phyloP scores from a whole-genome alignment of 2,329 filamentous ascomycete genomes.

The Nectriaceae sp. region DNA sequence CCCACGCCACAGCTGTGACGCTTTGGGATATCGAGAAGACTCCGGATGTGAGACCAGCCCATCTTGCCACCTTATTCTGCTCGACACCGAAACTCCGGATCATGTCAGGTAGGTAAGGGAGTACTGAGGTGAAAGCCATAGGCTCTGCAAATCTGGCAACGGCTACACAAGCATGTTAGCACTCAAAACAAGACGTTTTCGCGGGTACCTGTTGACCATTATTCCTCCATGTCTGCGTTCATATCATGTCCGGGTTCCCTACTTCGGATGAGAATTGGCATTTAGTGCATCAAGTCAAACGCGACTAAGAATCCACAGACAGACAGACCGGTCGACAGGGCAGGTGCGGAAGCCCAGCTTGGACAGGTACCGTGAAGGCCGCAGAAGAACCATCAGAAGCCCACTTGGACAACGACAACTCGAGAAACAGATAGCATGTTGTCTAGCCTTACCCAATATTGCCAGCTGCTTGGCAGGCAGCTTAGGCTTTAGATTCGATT shows the following conservation, averaged over 20 bases:
- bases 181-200: slow-evolving; percentile 9
- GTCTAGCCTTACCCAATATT: slow-evolving; percentile 73
- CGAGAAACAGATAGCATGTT: slow-evolving; percentile 1
- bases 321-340: not conserved
- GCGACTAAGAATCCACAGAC: slow-evolving; percentile 2
- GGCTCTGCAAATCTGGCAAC: slow-evolving; percentile 80
- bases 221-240: slow-evolving; percentile 4
- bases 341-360: not conserved
- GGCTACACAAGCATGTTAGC: slow-evolving; percentile 52
- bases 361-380: not conserved
- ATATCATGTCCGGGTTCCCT: slow-evolving; percentile 11
- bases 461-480: slow-evolving; percentile 76
- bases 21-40: slow-evolving; percentile 74
- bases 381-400: not conserved
- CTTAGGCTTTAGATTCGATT: slow-evolving; percentile 49
- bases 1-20: slow-evolving; percentile 73
- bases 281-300: slow-evolving; percentile 7
- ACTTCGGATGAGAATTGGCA: slow-evolving; percentile 22
- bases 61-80: slow-evolving; percentile 73
- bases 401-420: not conserved
- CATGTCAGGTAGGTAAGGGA: slow-evolving; percentile 77
- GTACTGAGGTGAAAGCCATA: slow-evolving; percentile 70
- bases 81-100: slow-evolving; percentile 75
- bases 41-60: slow-evolving; percentile 75
- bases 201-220: slow-evolving; percentile 19